Conservation (phyloP, 495 filamentous ascomycete genomes). For the Penicillium steckii region DNA sequence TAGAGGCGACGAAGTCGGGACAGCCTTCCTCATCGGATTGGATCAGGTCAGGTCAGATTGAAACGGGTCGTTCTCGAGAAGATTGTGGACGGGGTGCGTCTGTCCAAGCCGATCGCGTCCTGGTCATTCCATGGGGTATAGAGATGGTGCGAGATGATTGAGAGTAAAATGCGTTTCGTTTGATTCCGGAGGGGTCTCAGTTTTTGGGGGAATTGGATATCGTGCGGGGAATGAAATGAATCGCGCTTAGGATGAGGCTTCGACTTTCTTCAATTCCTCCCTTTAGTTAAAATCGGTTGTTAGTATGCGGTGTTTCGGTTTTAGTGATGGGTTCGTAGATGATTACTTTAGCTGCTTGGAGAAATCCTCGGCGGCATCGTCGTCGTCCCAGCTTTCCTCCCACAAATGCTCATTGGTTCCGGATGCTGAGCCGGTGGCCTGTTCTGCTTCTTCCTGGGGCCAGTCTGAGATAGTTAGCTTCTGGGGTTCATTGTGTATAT, state of each 20-base stretch:
- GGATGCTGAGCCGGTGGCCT: conserved; percentile 52
- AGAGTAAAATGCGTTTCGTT: no score
- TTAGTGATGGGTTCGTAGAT: neutral
- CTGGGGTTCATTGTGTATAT: neutral
- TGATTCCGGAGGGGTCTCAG: no score
- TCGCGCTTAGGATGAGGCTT: conserved; percentile 45
- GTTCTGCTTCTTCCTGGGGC: conserved; percentile 81
- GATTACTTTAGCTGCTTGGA: conserved; percentile 90
- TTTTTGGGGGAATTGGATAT: neutral
- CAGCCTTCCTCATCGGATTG: no score
- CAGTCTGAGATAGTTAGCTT: conserved; percentile 62
- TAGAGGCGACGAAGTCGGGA: no score
- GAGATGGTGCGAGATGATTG: no score
- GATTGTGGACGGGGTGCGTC: no score
- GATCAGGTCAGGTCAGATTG: no score
- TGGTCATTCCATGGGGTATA: no score
- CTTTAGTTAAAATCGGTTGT: conserved; percentile 46
- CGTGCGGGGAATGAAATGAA: neutral
- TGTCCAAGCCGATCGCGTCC: no score
- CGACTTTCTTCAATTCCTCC: conserved; percentile 95
- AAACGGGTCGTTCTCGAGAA: no score
- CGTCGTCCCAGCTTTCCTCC: conserved; percentile 99
- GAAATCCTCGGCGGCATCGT: conserved; percentile 96
- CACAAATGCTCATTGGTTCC: conserved; percentile 77
- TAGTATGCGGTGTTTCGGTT: neutral